Base-by-base conservation (phyloP, 169 alveolate genomes). In the Cryptosporidium baileyi region DNA sequence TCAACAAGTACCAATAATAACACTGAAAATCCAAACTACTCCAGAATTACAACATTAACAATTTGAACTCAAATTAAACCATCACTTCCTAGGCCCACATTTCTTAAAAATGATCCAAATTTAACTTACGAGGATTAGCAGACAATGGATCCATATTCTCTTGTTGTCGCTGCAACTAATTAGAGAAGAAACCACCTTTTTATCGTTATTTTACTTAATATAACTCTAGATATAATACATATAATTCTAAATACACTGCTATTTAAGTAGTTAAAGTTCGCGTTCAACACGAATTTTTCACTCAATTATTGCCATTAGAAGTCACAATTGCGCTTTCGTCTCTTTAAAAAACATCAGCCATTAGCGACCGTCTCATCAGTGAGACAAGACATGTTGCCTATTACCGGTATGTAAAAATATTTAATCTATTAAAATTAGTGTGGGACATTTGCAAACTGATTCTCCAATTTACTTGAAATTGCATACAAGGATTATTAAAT, bases 71-170 rank as follows among this genome's bases (percentile, higher is more conserved):
- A 57, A 57, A 57, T 5, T 19, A 5, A 11, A 4, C 3, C 9
- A 19, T 19, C 59, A 47, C 3, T 4, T 11, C 59, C 3, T 26
- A 0, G 19, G 19, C 19, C 5, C 19, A 4, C 9, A 26, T n/a
- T n/a, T n/a, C 30, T 47, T 11, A 47, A 47, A 11, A 4, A 11
- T 47, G 59, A 47, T 19, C 59, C 19, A 4, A 47, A 2, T 30
- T 54, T 6, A 74, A 74, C 85, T 74, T 74, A 74, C 85, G 85
- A 74, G 85, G 85, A 57, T 74, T 74, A 36, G 85, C 85, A 54
- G 85, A 36, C 60, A 74, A 38, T 22, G 85, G 59, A 22, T 74
- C 85, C 85, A 74, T 74, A 26, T 54, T 54, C 19, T 26, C 59
- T 47, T n/a, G 59, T n/a, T 34, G 80, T 40, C 49, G 17, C 3